Evolutionary conservation across 306 rosid species (phyloP).

Genomic region (Glycyrrhiza uralensis): DNA sequence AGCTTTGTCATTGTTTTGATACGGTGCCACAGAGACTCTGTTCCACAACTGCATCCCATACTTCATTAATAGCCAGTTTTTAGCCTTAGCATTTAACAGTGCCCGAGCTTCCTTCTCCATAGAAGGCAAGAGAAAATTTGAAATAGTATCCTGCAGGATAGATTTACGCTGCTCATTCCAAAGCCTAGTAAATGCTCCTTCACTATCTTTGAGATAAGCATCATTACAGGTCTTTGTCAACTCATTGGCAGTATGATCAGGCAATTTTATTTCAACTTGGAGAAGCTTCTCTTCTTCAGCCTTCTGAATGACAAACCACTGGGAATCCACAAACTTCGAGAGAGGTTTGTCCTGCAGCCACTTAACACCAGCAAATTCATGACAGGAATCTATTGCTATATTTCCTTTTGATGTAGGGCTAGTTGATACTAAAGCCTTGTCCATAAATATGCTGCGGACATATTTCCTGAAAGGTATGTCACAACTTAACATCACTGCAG

Average conservation of each 20-base stretch:
- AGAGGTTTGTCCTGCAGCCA: conserved; percentile 48
- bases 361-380: conserved; percentile 40
- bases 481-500: conserved; percentile 41
- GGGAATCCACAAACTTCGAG: conserved; percentile 40
- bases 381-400: conserved; percentile 27
- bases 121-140: conserved; percentile 40
- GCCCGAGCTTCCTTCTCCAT: conserved; percentile 48
- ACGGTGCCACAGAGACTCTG: conserved; percentile 41
- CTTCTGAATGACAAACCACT: conserved; percentile 47
- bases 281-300: conserved; percentile 50
- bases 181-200: conserved; percentile 25
- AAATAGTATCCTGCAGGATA: conserved; percentile 39
- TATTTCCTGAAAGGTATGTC: conserved; percentile 38
- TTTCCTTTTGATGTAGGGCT: conserved; percentile 40
- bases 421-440: conserved; percentile 42
- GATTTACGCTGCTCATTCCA: conserved; percentile 49
- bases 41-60: conserved; percentile 45
- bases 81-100: conserved; percentile 36
- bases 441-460: conserved; percentile 37
- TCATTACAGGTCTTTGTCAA: conserved; percentile 24
- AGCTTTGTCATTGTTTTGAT: conserved; percentile 10
- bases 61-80: conserved; percentile 35
- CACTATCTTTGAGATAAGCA: conserved; percentile 30
- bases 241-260: conserved; percentile 29
- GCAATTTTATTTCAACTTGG: conserved; percentile 37